Base-by-base conservation (phyloP, 768 basidiomycete genomes). In the Leccinum arenicola region DNA sequence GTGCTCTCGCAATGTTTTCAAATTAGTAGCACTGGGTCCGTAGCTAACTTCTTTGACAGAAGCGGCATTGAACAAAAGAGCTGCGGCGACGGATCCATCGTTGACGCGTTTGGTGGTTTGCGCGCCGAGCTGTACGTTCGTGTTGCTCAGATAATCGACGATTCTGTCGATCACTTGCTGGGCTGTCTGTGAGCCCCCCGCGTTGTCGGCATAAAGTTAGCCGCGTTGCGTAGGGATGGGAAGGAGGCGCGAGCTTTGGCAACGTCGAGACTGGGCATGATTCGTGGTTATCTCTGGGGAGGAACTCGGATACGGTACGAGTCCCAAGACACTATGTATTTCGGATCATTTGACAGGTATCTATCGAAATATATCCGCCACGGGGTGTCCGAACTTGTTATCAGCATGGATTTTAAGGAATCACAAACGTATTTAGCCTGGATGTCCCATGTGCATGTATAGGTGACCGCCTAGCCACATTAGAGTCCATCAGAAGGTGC, bases 51-150 rank as follows among this genome's bases (percentile, higher is more conserved):
- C 88, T 35, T 84, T 76, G 1, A 78, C 74, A 21, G 79, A 82
- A n/a, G 65, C 70, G 0, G 88, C 88, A 63, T 88, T 87, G 73
- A 91, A 82, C 12, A 92, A 73, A 66, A 81, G 77, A 3, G 78
- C 78, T 11, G 83, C 83, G 11, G 81, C 78, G 23, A 73, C 72
- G 2, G 82, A 77, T 0, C 82, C 87, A 9, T 82, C 78, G 0
- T 66, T 70, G 40, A 83, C 73, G 3, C 86, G 81, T 31, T 79
- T 74, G 2, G 83, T 86, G 66, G 81, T 82, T 54, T 73, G 62
- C 7, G 87, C 89, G 23, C 87, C 85, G 17, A 88, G 80, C 68
- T 91, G 89, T 1, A 83, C 88, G 66, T 92, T 92, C 8, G 86
- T 85, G 73, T 87, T 83, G 31, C 80, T 59, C 14, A 92, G 80